phyloP scores from a whole-genome alignment of 495 filamentous ascomycete species.

The Hypoxylon fragiforme region DNA sequence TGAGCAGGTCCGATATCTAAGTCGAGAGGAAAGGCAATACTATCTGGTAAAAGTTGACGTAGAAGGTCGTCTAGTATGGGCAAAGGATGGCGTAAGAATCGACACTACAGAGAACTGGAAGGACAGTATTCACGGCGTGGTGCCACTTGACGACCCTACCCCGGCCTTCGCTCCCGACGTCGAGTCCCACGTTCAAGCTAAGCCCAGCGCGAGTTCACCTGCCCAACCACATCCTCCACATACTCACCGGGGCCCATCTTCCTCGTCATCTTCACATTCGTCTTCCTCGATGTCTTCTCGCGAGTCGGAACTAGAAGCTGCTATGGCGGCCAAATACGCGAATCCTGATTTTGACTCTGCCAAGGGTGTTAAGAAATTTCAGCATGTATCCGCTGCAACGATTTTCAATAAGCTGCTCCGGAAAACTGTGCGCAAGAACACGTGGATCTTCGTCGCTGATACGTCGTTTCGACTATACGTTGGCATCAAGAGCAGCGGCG shows the following conservation, averaged over 20 bases:
- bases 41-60: slow-evolving; percentile 73
- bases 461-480: slow-evolving; percentile 86
- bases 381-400: slow-evolving; percentile 67
- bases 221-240: slow-evolving; percentile 15
- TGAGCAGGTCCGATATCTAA: slow-evolving; percentile 74
- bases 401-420: slow-evolving; percentile 73
- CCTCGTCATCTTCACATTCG: background rate
- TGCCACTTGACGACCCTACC: slow-evolving; percentile 63
- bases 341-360: slow-evolving; percentile 57
- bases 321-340: slow-evolving; percentile 54
- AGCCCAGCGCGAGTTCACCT: slow-evolving; percentile 16
- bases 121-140: slow-evolving; percentile 79
- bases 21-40: slow-evolving; percentile 68
- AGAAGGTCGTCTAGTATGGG: slow-evolving; percentile 73
- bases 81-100: slow-evolving; percentile 74
- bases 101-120: slow-evolving; percentile 75
- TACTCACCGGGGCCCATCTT: slow-evolving; percentile 2
- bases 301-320: slow-evolving; percentile 40
- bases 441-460: slow-evolving; percentile 91
- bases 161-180: slow-evolving; percentile 50
- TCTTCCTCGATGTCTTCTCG: slow-evolving; percentile 21
- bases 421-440: slow-evolving; percentile 72
- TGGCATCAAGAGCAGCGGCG: slow-evolving; percentile 84
- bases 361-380: slow-evolving; percentile 64
- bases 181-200: slow-evolving; percentile 24